Percentiles rank a stretch among this genome's conserved stretches.
These are phyloP conservation scores for Ceratocystis colombiana DNA, from an alignment of 2,329 filamentous ascomycete genomes.

Conservation along the genomic window DNA sequence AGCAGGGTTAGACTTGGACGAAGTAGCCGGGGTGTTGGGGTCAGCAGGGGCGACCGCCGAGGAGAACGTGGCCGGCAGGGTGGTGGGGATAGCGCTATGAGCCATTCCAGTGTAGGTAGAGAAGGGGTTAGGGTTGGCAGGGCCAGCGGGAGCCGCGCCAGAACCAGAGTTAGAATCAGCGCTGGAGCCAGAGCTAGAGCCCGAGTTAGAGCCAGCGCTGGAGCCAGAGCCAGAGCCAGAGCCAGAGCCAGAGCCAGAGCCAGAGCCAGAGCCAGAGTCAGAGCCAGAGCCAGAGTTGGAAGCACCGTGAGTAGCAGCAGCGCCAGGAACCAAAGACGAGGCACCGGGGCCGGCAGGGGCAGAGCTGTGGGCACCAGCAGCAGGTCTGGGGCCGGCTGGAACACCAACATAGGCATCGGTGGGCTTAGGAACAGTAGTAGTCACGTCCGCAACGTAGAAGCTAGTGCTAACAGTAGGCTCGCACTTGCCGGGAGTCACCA, in stretches of 20 bases:
- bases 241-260: not conserved
- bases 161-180: too few species aligned
- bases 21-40: not conserved
- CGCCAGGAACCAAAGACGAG: not conserved
- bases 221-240: not conserved
- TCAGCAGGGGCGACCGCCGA: not conserved
- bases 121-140: not conserved
- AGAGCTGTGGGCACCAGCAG: too few species aligned
- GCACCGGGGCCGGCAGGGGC: not conserved
- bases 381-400: not conserved
- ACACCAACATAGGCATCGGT: not conserved
- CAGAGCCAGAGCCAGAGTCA: too few species aligned
- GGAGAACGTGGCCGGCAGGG: not conserved
- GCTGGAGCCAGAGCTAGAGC: too few species aligned
- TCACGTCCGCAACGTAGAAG: not conserved
- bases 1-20: not conserved
- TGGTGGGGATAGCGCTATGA: not conserved
- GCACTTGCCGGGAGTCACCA: not conserved
- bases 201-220: not conserved
- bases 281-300: not conserved
- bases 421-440: not conserved
- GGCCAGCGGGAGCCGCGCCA: not conserved
- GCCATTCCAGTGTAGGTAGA: not conserved
- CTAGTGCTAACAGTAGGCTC: not conserved
- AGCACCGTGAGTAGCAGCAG: conserved; percentile 1